Conservation (phyloP, 2,329 filamentous ascomycete species). For the Chrysosporium queenslandicum region DNA sequence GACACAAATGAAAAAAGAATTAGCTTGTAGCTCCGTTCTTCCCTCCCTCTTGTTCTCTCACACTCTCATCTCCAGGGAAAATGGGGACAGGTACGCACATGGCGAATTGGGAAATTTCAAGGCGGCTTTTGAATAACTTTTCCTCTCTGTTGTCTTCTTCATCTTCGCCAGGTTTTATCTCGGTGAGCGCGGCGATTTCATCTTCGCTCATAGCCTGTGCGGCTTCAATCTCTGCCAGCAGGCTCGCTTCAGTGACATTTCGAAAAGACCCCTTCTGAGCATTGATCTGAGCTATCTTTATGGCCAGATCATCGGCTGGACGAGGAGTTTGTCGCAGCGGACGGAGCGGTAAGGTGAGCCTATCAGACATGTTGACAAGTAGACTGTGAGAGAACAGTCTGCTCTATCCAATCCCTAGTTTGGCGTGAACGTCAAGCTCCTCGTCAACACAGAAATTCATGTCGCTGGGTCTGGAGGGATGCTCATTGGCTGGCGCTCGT, state of each 20-base stretch:
- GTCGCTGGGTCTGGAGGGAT: no score
- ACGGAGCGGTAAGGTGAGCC: conserved; percentile 50
- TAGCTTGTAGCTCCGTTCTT: not conserved
- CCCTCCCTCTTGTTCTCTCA: no score
- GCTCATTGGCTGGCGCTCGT: no score
- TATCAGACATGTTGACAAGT: conserved; percentile 27
- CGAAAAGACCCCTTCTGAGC: conserved; percentile 72
- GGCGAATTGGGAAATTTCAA: conserved; percentile 38
- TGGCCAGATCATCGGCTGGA: conserved; percentile 45
- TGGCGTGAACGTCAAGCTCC: no score
- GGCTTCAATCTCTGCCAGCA: conserved; percentile 57
- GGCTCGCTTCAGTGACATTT: conserved; percentile 60
- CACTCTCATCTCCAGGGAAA: no score
- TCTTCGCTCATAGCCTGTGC: conserved; percentile 37
- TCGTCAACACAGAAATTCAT: no score
- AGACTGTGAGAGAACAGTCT: not conserved
- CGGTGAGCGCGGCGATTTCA: conserved; percentile 39
- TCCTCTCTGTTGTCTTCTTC: conserved; percentile 33
- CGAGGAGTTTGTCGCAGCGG: conserved; percentile 34
- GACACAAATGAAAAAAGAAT: conserved; percentile 9
- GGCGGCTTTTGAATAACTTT: conserved; percentile 35
- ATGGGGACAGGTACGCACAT: conserved; percentile 23
- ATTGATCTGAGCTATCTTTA: conserved; percentile 71
- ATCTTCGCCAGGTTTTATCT: conserved; percentile 33
- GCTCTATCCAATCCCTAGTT: no score